Base-by-base conservation (phyloP, 1,284 basidiomycete species). In the Entoloma clypeatum region DNA sequence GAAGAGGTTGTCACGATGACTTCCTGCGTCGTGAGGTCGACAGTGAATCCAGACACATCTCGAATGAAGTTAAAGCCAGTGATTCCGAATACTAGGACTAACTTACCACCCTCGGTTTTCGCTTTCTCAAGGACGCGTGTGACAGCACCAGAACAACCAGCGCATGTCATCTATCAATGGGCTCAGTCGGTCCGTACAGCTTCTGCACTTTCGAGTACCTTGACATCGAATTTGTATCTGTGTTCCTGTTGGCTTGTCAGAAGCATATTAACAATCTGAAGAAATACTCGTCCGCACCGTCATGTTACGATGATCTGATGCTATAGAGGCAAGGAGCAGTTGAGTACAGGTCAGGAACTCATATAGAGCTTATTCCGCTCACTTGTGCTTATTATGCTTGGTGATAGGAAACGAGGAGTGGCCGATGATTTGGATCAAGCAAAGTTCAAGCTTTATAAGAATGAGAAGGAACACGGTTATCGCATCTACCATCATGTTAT, bases 71-170 rank as follows among this genome's bases (percentile, higher is more conserved):
- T 43, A 27, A 24, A n/a, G n/a, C 40, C 36, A 13, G n/a, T 19
- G 23, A 32, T n/a, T 44, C 32, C 22, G 25, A 16, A 3, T 26
- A 1, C 29, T n/a, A n/a, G 21, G 25, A 14, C 21, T 16, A n/a
- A 22, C 13, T 45, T 57, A 80, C 86, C 85, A 30, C n/a, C n/a
- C n/a, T 80, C 70, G 1, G 72, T 61, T 64, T 84, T 86, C 3
- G 80, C 72, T 63, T 81, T 88, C 47, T 74, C 68, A 30, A 92
- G 69, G 8, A 81, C 89, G 24, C 86, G 77, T 17, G 68, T 71
- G 39, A 92, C 74, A 25, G 90, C 90, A 14, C 82, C 80, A 21
- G 86, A 89, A 68, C 89, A 92, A 22, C 90, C 89, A 24, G 62
- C 56, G 64, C 89, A 92, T 24, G 82, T 79, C 89, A 92, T 92